Evolutionary conservation across 2,329 filamentous ascomycete genomes (phyloP).

Genomic region (Hymenoscyphus linearis): DNA sequence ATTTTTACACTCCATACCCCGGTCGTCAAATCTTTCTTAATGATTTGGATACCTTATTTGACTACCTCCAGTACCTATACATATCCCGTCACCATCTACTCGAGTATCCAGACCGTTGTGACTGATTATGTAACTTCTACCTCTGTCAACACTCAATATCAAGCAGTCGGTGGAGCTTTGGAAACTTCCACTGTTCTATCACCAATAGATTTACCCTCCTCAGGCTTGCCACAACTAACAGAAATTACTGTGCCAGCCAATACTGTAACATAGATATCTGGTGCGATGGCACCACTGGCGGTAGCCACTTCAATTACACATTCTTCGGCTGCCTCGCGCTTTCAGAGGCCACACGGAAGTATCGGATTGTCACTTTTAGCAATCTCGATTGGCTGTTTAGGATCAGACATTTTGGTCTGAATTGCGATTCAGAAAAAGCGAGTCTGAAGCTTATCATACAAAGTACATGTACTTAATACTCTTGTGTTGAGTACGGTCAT

Average conservation of each 20-base stretch:
- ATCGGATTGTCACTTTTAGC: not conserved
- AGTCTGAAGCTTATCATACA: too few species aligned
- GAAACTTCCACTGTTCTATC: not conserved
- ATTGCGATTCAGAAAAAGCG: too few species aligned
- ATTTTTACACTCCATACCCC: too few species aligned
- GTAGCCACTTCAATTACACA: not conserved
- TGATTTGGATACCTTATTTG: not conserved
- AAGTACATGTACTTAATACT: too few species aligned
- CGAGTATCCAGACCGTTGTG: not conserved
- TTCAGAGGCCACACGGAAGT: too few species aligned
- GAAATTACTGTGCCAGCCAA: not conserved
- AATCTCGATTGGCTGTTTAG: not conserved
- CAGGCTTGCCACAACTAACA: not conserved
- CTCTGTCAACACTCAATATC: not conserved
- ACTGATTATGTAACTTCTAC: not conserved
- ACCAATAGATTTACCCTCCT: not conserved
- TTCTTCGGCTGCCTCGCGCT: not conserved
- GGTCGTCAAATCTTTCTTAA: too few species aligned
- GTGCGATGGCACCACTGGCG: not conserved
- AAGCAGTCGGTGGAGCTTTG: not conserved
- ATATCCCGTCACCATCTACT: not conserved
- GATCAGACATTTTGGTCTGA: not conserved
- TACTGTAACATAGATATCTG: not conserved
- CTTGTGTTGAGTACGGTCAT: too few species aligned
- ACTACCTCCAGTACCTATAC: not conserved